Conservation (phyloP, 331 rosid genomes). For the Malus hybrid region DNA sequence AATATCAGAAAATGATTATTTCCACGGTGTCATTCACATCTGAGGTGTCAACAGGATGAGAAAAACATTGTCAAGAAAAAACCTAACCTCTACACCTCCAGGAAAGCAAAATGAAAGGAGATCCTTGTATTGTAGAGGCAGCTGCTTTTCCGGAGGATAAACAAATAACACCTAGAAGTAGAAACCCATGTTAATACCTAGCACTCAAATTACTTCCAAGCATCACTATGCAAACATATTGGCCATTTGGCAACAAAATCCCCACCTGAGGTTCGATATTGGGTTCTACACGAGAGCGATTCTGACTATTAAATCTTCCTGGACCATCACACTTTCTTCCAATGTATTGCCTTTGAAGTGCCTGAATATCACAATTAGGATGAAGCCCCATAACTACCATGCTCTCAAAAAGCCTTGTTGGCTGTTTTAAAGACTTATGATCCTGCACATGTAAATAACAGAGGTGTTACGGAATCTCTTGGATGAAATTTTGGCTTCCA, state of each 20-base stretch:
- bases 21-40: not conserved
- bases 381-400: conserved; percentile 94
- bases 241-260: not conserved
- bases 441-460: conserved; percentile 57
- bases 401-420: conserved; percentile 85
- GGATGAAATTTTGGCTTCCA: conserved; percentile 2
- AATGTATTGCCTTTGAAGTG: conserved; percentile 68
- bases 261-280: conserved; percentile 76
- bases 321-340: conserved; percentile 64
- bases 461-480: conserved; percentile 24
- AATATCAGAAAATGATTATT: not conserved
- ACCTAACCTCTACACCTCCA: conserved; percentile 72
- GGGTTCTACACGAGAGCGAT: conserved; percentile 60
- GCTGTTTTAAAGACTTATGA: conserved; percentile 79
- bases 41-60: not conserved
- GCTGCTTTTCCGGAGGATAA: conserved; percentile 74
- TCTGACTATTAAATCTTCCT: conserved; percentile 58
- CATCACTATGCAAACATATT: not conserved
- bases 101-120: conserved; percentile 87
- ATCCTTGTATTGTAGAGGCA: conserved; percentile 76
- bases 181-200: not conserved
- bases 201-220: not conserved
- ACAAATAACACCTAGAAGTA: conserved; percentile 63
- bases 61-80: conserved; percentile 16
- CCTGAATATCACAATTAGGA: conserved; percentile 86